Base-by-base conservation (phyloP, 2,329 filamentous ascomycete species). In the Cladosporium phlei region DNA sequence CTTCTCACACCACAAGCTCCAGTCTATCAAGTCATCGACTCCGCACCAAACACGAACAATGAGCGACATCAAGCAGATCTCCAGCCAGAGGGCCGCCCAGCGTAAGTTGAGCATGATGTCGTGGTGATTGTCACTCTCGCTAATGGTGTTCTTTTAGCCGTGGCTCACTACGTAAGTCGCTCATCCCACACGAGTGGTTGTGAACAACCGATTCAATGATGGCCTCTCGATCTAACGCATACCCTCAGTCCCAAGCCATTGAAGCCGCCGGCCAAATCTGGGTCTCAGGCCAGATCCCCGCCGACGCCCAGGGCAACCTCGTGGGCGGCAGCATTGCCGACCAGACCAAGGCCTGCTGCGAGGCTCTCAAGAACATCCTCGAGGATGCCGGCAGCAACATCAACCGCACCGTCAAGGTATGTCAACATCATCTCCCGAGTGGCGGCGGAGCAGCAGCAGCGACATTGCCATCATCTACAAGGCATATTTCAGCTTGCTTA, bases 291-390 rank as follows among this genome's bases (percentile, higher is more conserved):
- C 80, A 87, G 69, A 90, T 95, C 63, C 88, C 88, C 53, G 79
- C 80, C 54, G 80, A 85, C 64, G 70, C 74, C 34, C 66, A 70
- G 45, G 79, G 77, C 52, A 74, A 78, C 54, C 70, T 86, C 46
- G 72, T 85, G 52, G 70, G 78, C 35, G 83, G 83, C 42, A 77
- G 72, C 61, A 79, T 88, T 56, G 76, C 78, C 47, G 77, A 89
- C 58, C 79, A 84, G 66, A 87, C 85, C 58, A 78, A 78, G 55
- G 77, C 78, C 59, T 85, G 80, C 74, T 83, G 83, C 69, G 76
- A 85, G 69, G 95, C 94, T 70, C 79, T 96, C 62, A 78, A 84
- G 67, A 86, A 86, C 33, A 88, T 97, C 48, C 80, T 97, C 42
- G 78, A 82, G 51, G 88, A 83, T 59, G 88, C 89, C 19, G 88